Conservation (phyloP, 768 basidiomycete genomes). For the Xanthoconium purpureum region DNA sequence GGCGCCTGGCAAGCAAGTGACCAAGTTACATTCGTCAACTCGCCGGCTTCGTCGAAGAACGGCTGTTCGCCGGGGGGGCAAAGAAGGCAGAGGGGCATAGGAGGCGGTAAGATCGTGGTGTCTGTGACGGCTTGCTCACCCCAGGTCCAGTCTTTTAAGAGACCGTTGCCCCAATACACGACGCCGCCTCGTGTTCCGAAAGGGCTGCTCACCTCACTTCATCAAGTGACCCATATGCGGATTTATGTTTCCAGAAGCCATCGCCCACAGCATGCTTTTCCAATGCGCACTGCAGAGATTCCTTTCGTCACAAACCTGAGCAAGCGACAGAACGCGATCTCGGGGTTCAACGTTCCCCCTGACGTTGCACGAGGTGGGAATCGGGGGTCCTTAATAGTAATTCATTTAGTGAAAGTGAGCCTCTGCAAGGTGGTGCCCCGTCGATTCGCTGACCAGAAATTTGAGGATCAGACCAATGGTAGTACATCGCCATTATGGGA, state of each 20-base stretch:
- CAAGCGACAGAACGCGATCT: neutral
- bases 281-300: slow-evolving; percentile 18
- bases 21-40: slow-evolving; percentile 17
- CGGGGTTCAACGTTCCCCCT: neutral
- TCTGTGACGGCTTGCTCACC: slow-evolving; percentile 9
- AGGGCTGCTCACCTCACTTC: slow-evolving; percentile 27
- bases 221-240: slow-evolving; percentile 20
- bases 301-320: slow-evolving; percentile 3
- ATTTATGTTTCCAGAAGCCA: slow-evolving; percentile 22
- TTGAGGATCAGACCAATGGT: neutral
- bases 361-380: slow-evolving; percentile 22
- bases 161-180: slow-evolving; percentile 32
- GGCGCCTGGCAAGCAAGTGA: neutral
- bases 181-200: slow-evolving; percentile 31
- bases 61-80: slow-evolving; percentile 24
- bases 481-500: neutral
- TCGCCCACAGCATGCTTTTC: slow-evolving; percentile 24
- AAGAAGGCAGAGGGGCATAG: slow-evolving; percentile 25
- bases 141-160: slow-evolving; percentile 28
- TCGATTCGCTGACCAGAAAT: neutral
- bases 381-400: slow-evolving; percentile 16
- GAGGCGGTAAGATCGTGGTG: slow-evolving; percentile 14
- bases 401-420: slow-evolving; percentile 16
- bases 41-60: slow-evolving; percentile 18
- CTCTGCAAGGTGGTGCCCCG: slow-evolving; percentile 1